phyloP scores from a whole-genome alignment of 352 stramenopile genomes.

The Poterioochromonas sp. region DNA sequence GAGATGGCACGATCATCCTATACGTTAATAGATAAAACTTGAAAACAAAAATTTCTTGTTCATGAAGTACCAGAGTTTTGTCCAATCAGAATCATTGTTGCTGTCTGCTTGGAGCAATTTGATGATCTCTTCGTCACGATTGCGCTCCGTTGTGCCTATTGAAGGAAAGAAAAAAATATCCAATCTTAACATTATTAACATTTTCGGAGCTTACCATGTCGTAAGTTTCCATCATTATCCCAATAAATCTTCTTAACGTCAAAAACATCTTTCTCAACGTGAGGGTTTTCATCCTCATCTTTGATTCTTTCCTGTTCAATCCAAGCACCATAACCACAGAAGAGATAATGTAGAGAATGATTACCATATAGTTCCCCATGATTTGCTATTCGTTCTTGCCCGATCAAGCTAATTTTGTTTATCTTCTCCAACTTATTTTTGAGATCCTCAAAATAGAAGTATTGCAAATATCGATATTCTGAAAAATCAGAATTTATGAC shows the following conservation, averaged over 20 bases:
- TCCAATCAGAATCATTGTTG: not conserved
- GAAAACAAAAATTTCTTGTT: not conserved
- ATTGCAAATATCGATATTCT: too few relatives aligned
- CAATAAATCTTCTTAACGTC: constrained; percentile 26
- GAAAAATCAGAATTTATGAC: too few relatives aligned
- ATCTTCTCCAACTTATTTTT: too few relatives aligned
- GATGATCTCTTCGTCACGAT: constrained; percentile 20
- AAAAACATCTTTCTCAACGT: not conserved
- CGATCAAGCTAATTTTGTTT: too few relatives aligned
- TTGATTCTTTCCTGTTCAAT: constrained; percentile 19
- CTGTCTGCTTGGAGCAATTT: constrained; percentile 5
- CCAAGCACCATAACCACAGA: too few relatives aligned
- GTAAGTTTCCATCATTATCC: constrained; percentile 19
- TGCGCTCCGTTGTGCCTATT: not conserved
- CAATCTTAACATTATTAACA: not conserved
- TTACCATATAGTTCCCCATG: too few relatives aligned
- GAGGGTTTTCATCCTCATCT: not conserved
- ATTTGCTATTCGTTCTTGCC: too few relatives aligned
- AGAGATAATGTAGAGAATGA: too few relatives aligned
- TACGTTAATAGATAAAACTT: not conserved
- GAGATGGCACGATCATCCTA: constrained; percentile 28
- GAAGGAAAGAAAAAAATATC: not conserved
- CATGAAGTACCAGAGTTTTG: not conserved
- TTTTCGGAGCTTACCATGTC: not conserved
- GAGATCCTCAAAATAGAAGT: too few relatives aligned